Evolutionary conservation across 306 rosid genomes (phyloP).

Genomic region (Medicago arabica): DNA sequence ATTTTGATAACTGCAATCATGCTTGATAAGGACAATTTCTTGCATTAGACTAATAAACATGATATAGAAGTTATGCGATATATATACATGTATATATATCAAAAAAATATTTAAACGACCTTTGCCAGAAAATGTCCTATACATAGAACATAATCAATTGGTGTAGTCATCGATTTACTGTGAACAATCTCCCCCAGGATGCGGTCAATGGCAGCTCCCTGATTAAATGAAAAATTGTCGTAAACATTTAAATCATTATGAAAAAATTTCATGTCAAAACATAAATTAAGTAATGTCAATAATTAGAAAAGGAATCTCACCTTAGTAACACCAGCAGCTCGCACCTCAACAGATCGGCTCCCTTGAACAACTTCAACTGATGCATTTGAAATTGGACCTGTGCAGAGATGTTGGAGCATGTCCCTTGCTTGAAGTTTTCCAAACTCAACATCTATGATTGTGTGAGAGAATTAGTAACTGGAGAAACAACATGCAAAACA

Average conservation of each 20-base stretch:
- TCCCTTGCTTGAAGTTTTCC: conserved; percentile 97
- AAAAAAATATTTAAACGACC: conserved; percentile 55
- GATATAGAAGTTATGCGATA: conserved; percentile 2
- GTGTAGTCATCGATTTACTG: conserved; percentile 87
- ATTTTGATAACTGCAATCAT: conserved; percentile 4
- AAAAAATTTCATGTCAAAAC: conserved; percentile 25
- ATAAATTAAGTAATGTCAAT: not conserved
- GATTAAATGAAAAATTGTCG: conserved; percentile 24
- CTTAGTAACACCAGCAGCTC: conserved; percentile 96
- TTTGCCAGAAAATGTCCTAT: conserved; percentile 94
- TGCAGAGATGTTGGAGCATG: conserved; percentile 98
- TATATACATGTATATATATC: too few relatives aligned
- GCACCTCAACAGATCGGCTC: conserved; percentile 92
- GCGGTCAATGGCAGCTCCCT: conserved; percentile 99
- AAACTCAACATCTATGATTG: conserved; percentile 75
- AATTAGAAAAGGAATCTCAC: conserved; percentile 45
- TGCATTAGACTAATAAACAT: conserved; percentile 34
- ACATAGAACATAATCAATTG: conserved; percentile 90
- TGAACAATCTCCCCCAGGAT: conserved; percentile 95
- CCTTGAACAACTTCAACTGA: conserved; percentile 97
- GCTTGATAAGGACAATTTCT: conserved; percentile 9
- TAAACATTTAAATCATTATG: conserved; percentile 19
- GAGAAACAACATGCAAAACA: conserved; percentile 30
- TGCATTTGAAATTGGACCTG: conserved; percentile 96
- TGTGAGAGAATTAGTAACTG: conserved; percentile 35